Evolutionary conservation across 2,329 filamentous ascomycete genomes (phyloP).

Genomic region (Talaromyces sp.): DNA sequence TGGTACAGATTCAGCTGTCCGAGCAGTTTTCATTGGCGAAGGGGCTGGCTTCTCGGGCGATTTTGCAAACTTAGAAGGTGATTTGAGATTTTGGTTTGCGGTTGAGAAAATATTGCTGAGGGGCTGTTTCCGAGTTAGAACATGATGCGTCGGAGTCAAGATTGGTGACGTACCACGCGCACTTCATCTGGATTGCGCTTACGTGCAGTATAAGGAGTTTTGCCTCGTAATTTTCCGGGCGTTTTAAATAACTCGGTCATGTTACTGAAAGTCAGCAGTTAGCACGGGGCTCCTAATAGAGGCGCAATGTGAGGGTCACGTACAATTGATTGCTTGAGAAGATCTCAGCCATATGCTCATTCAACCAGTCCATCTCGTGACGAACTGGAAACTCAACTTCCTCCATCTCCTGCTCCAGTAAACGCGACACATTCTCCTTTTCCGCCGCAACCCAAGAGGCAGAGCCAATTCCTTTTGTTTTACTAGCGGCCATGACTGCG

Average conservation of each 20-base stretch:
- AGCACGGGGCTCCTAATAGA: slow-evolving; percentile 14
- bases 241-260: slow-evolving; percentile 90
- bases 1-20: slow-evolving; percentile 15
- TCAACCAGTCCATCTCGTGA: slow-evolving; percentile 96
- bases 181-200: slow-evolving; percentile 40
- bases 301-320: slow-evolving; percentile 35
- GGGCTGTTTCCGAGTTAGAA: slow-evolving; percentile 31
- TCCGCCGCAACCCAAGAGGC: slow-evolving; percentile 81
- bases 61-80: slow-evolving; percentile 31
- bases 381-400: slow-evolving; percentile 89
- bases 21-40: slow-evolving; percentile 23
- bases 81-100: slow-evolving; percentile 30
- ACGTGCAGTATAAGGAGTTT: slow-evolving; percentile 44
- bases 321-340: slow-evolving; percentile 85
- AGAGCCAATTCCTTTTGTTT: slow-evolving; percentile 63
- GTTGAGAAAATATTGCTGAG: slow-evolving; percentile 46
- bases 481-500: slow-evolving; percentile 30
- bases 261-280: slow-evolving; percentile 58
- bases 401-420: slow-evolving; percentile 76
- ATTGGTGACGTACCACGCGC: slow-evolving; percentile 37
- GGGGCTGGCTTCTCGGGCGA: slow-evolving; percentile 31
- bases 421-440: slow-evolving; percentile 68
- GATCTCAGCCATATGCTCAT: slow-evolving; percentile 96
- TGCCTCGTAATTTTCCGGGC: slow-evolving; percentile 45
- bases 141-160: slow-evolving; percentile 9